phyloP scores from a whole-genome alignment of 1,139 yeast species.

The Kurtzmaniella natalensis region DNA sequence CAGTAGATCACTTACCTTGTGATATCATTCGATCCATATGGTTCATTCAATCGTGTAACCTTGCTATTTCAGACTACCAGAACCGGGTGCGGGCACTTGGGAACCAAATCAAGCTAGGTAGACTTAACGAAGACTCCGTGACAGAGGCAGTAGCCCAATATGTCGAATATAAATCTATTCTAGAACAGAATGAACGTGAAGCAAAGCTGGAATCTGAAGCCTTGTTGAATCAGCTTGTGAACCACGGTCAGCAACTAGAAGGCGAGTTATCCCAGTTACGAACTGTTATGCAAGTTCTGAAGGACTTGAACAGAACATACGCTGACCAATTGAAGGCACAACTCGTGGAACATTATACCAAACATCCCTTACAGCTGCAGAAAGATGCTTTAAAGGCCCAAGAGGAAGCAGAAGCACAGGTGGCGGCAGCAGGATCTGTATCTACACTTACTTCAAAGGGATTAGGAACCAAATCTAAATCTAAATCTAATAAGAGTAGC shows the following conservation, averaged over 20 bases:
- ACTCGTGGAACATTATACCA: conserved; percentile 30
- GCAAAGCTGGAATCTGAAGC: conserved; percentile 32
- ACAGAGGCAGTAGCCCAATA: background rate
- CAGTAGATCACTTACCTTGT: conserved; percentile 45
- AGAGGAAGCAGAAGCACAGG: too few species aligned
- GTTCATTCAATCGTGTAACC: conserved; percentile 40
- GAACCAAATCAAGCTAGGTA: background rate
- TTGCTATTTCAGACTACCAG: conserved; percentile 21
- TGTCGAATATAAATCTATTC: background rate
- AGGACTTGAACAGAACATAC: conserved; percentile 1
- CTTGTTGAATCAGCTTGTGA: conserved; percentile 29
- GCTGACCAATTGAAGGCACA: conserved; percentile 25
- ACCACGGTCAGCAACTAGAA: conserved; percentile 26
- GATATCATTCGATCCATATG: conserved; percentile 43
- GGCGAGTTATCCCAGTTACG: conserved; percentile 31
- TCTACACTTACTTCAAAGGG: conserved; percentile 8
- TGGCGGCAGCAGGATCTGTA: too few species aligned
- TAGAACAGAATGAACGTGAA: conserved; percentile 14
- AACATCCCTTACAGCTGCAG: conserved; percentile 36
- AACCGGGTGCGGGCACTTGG: conserved; percentile 12
- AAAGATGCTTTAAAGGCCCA: conserved; percentile 37
- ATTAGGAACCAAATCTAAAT: conserved; percentile 10
- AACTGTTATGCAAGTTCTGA: conserved; percentile 12
- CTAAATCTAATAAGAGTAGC: conserved; percentile 14
- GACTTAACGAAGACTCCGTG: too few species aligned